Evolutionary conservation across 1,284 basidiomycete species (phyloP), one percentile per base, ranked within the genome.

Genomic region (Austroboletus rostrupii): DNA sequence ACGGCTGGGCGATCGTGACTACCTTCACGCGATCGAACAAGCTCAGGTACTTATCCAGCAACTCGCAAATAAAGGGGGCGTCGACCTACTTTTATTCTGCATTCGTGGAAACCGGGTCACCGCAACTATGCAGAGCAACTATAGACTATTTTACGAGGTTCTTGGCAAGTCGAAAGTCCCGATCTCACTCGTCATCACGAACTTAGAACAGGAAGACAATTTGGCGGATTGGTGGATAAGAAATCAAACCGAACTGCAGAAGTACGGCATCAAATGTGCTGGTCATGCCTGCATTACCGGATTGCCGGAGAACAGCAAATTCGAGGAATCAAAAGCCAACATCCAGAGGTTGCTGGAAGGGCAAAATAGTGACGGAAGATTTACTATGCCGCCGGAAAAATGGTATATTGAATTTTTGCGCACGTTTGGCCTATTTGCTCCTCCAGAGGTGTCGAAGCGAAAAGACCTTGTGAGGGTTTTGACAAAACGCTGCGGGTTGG

Each of bases 21-120:
- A 60, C 54, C 43, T 66, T 44, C 46, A 67, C 0, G 69, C 71
- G 2, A 65, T 76, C 48, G 59, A 63, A 21, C 57, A 69, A 46
- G 65, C 73, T n/a, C 67, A 57, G 49, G 49, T 53, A 0, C 66
- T 76, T 14, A 59, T 76, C 49, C 53, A 59, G 12, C 54, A 57
- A 10, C 56, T 75, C 16, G 41, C 60, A 0, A 39, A 10, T 6
- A 43, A 43, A n/a, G 66, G 58, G 1, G 71, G 72, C n/a, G 56
- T 74, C 12, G 65, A 62, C 45, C 64, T 75, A 7, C 57, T 74
- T 3, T 57, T 75, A 1, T 72, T 71, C 50, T 70, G 67, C 58
- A 65, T 75, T 23, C 65, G 68, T 11, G 70, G 63, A 14, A 57
- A 64, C 19, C 60, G 72, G 29, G 62, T 72, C 47, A 65, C 57